A percentile compares a stretch with the other conserved stretches of the same genome.
Conservation (phyloP, 75 land plant species). For the Picea sitchensis region DNA sequence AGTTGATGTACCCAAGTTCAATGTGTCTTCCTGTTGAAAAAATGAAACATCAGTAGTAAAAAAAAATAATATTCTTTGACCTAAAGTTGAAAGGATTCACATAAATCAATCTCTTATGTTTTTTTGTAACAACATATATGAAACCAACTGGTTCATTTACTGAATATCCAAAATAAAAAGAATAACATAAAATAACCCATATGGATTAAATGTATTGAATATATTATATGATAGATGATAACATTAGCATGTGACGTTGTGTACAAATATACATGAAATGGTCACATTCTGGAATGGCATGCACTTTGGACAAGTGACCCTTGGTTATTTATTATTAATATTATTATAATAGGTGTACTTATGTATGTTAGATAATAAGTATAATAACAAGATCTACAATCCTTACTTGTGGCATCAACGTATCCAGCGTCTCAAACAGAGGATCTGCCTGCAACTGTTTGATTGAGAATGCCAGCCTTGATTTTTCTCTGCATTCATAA, state of each 20-base stretch:
- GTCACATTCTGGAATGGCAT: too few species aligned
- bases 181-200: too few species aligned
- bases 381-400: neutral
- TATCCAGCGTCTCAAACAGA: conserved; percentile 86
- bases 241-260: neutral
- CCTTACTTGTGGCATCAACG: conserved; percentile 72
- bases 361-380: too few species aligned
- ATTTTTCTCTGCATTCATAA: conserved; percentile 43
- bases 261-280: too few species aligned
- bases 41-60: neutral
- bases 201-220: too few species aligned
- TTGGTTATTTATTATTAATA: too few species aligned
- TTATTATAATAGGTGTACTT: too few species aligned
- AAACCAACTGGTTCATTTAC: too few species aligned
- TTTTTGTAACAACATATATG: too few species aligned
- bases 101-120: neutral
- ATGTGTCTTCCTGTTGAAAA: conserved; percentile 27
- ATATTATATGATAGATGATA: neutral
- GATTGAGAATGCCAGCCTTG: conserved; percentile 78
- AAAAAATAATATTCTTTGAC: neutral
- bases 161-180: too few species aligned
- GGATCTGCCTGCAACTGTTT: conserved; percentile 92
- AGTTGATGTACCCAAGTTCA: conserved; percentile 12
- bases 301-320: too few species aligned
- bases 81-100: neutral